Percentiles rank a stretch among this genome's conserved stretches.
Conservation (phyloP, 2,329 filamentous ascomycete genomes). For the Aspergillus clavatus region DNA sequence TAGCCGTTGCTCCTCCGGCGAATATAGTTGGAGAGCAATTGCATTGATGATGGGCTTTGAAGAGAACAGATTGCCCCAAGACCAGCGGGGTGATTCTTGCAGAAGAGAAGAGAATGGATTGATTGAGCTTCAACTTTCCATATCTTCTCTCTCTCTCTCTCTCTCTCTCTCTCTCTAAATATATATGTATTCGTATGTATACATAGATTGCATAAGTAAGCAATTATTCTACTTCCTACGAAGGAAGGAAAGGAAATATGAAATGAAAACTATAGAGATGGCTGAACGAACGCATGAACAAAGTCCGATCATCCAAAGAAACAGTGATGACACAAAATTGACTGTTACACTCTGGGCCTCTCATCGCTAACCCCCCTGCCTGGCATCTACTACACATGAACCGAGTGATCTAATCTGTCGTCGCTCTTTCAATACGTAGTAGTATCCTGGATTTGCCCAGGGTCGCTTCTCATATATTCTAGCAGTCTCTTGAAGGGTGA, state of each 20-base stretch:
- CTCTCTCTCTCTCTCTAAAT: no score
- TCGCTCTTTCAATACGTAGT: no score
- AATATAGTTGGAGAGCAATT: slow-evolving; percentile 13
- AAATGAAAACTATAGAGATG: background rate
- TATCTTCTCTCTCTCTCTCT: no score
- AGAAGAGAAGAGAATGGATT: background rate
- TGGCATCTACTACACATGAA: background rate
- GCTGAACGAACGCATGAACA: background rate
- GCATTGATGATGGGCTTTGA: slow-evolving; percentile 12
- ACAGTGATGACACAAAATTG: background rate
- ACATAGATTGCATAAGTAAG: background rate
- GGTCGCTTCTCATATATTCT: no score
- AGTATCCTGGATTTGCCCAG: no score
- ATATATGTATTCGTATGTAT: no score
- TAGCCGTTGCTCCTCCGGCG: slow-evolving; percentile 16
- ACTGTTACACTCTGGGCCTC: background rate
- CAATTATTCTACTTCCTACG: background rate
- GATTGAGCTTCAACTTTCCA: background rate
- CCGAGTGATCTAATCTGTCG: background rate
- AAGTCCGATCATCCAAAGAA: background rate
- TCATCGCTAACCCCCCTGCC: background rate
- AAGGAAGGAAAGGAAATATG: background rate
- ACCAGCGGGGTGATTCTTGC: slow-evolving; percentile 2
- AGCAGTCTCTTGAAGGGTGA: no score
- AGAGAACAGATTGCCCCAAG: slow-evolving; percentile 14